A percentile compares a stretch with the other conserved stretches of the same genome.
These are phyloP conservation scores for Sporothrix luriei DNA, from an alignment of 2,329 filamentous ascomycete species.

Conservation along the genomic window DNA sequence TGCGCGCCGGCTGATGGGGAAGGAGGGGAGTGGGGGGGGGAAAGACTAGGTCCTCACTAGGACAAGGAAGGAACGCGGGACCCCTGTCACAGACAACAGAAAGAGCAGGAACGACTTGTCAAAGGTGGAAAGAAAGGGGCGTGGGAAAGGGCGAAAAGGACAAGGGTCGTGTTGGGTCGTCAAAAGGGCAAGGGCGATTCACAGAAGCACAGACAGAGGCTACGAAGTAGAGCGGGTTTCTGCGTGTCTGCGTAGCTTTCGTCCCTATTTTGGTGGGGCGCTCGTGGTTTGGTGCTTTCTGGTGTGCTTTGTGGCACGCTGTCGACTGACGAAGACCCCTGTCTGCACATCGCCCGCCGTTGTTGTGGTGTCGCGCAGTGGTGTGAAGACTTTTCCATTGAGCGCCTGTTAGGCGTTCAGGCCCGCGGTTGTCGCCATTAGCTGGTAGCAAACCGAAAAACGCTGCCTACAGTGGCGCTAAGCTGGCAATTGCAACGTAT, in stretches of 20 bases:
- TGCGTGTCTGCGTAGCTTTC: background rate
- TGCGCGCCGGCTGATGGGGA: slow-evolving; percentile 18
- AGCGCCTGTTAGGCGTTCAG: background rate
- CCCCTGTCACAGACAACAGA: slow-evolving; percentile 18
- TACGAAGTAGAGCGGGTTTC: background rate
- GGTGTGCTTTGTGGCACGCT: background rate
- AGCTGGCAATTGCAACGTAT: background rate
- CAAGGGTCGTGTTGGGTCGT: slow-evolving; percentile 11
- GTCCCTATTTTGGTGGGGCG: slow-evolving; percentile 15
- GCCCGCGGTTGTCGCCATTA: background rate
- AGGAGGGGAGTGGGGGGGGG: slow-evolving; percentile 26
- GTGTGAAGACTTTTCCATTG: slow-evolving; percentile 15
- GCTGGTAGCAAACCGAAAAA: background rate
- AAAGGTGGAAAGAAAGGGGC: slow-evolving; percentile 15
- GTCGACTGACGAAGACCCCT: slow-evolving; percentile 1
- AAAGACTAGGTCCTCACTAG: slow-evolving; percentile 12
- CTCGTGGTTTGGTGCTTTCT: background rate
- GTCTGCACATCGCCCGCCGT: slow-evolving; percentile 12
- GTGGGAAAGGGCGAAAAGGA: slow-evolving; percentile 10
- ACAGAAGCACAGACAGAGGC: background rate
- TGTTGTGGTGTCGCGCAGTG: slow-evolving; percentile 27
- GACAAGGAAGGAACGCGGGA: slow-evolving; percentile 11
- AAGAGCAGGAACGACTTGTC: slow-evolving; percentile 23
- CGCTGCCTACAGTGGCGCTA: slow-evolving; percentile 9
- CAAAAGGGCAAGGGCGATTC: background rate